Base-by-base conservation (phyloP, 2,329 filamentous ascomycete species). In the Periconia digitata region DNA sequence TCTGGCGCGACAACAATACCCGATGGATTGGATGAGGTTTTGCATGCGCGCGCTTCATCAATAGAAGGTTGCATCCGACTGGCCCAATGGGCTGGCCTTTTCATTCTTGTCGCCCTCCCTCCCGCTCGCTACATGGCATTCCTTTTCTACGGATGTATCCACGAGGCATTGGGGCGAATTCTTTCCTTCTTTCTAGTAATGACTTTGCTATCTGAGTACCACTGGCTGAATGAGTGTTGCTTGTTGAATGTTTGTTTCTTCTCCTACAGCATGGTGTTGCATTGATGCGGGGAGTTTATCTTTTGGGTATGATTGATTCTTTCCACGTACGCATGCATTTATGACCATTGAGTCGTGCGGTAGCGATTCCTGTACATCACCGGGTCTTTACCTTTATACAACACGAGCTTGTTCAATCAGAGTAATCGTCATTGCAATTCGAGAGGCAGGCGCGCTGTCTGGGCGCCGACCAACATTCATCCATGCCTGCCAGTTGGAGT, bases 1-100 rank as follows among this genome's bases (percentile, higher is more conserved):
- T 64, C 59, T 62, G 63, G 63, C 59, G 63, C 56, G 48, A 38
- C 45, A 47, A 49, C 46, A 47, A 55, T 53, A 56, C 47, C 50
- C 46, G 46, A 52, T 49, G 46, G 44, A 45, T 49, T 43, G 48
- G 27, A 39, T 51, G 44, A 21, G 32, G 42, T 35, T 46, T 50
- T 47, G 51, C 51, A 52, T 44, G 46, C 52, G 50, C 50, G 35
- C 40, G 38, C 39, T 47, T 47, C 35, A 46, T 44, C 32, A 34
- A 50, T 53, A 53, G 48, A 50, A n/a, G 55, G 49, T 54, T 49
- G 55, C 47, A 52, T 55, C 16, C n/a, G n/a, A n/a, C n/a, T 40
- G 47, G 22, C 53, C 40, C 32, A 40, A 39, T 10, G 46, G 35
- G 44, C 17, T 44, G 44, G 29, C 44, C 24, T 37, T 35, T 35